Evolutionary conservation across 2,329 filamentous ascomycete species (phyloP).

Genomic region (Zasmidium cellare): DNA sequence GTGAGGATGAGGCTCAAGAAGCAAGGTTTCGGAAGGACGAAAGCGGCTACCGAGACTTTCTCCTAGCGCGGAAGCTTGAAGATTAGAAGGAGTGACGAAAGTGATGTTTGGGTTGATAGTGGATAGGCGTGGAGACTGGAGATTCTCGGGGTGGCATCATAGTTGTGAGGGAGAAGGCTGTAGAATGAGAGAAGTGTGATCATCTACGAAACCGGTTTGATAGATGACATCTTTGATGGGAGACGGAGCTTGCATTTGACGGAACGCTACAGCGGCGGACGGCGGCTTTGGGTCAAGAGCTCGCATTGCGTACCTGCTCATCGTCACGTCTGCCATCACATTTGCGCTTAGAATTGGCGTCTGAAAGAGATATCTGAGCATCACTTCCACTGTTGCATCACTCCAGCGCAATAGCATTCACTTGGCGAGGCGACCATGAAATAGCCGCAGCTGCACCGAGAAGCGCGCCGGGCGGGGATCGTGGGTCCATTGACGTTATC

Average conservation of each 20-base stretch:
- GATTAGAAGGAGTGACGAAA: neutral
- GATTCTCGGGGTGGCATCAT: neutral
- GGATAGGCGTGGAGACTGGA: neutral
- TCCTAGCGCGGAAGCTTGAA: neutral
- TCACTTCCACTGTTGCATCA: constrained; percentile 4
- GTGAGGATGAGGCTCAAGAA: neutral
- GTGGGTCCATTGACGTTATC: constrained; percentile 1
- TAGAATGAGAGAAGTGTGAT: neutral
- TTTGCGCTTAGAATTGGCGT: no score
- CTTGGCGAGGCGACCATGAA: constrained; percentile 1
- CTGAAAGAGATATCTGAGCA: no score
- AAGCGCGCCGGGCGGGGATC: neutral
- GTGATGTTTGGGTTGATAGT: neutral
- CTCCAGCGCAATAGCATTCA: neutral
- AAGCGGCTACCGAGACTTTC: neutral
- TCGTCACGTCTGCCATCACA: neutral
- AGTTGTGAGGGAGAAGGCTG: neutral
- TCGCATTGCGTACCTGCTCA: neutral
- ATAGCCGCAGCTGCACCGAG: constrained; percentile 5
- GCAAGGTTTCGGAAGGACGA: neutral
- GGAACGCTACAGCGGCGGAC: neutral
- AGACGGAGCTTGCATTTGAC: neutral
- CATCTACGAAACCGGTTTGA: neutral
- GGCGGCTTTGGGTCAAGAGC: neutral
- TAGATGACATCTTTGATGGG: neutral